phyloP scores from a whole-genome alignment of 2,329 filamentous ascomycete genomes.

The Leptographium wingfieldii region DNA sequence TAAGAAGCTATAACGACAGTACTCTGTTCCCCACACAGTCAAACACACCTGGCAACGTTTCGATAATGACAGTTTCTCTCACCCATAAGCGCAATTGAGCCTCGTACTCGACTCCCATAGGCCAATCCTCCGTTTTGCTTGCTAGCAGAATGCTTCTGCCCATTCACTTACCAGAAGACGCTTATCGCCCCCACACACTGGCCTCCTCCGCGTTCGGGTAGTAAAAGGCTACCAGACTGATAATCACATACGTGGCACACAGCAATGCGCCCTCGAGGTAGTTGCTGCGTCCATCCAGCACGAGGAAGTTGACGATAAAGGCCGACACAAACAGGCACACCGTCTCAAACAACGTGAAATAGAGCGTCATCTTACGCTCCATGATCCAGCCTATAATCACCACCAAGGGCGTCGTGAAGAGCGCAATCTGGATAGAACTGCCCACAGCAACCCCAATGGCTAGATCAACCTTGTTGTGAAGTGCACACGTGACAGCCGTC shows the following conservation, averaged over 20 bases:
- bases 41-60: background rate
- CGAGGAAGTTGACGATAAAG: slow-evolving; percentile 79
- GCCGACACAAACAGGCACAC: slow-evolving; percentile 74
- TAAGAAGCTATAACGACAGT: background rate
- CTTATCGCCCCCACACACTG: slow-evolving; percentile 17
- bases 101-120: background rate
- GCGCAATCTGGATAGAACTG: slow-evolving; percentile 58
- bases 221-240: slow-evolving; percentile 53
- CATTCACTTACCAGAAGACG: background rate
- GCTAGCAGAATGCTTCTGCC: background rate
- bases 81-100: background rate
- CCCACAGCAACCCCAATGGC: slow-evolving; percentile 61
- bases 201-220: slow-evolving; percentile 42
- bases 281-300: slow-evolving; percentile 74
- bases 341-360: slow-evolving; percentile 83
- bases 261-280: slow-evolving; percentile 69
- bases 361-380: slow-evolving; percentile 58
- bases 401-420: slow-evolving; percentile 58
- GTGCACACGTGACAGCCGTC: slow-evolving; percentile 56
- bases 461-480: slow-evolving; percentile 66
- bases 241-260: slow-evolving; percentile 56
- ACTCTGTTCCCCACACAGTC: background rate
- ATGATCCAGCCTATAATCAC: slow-evolving; percentile 63
- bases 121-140: background rate
- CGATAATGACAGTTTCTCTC: background rate